These are phyloP conservation scores for Saccharomycopsis fermentans DNA, from an alignment of 805 yeast genomes.

Conservation along the genomic window DNA sequence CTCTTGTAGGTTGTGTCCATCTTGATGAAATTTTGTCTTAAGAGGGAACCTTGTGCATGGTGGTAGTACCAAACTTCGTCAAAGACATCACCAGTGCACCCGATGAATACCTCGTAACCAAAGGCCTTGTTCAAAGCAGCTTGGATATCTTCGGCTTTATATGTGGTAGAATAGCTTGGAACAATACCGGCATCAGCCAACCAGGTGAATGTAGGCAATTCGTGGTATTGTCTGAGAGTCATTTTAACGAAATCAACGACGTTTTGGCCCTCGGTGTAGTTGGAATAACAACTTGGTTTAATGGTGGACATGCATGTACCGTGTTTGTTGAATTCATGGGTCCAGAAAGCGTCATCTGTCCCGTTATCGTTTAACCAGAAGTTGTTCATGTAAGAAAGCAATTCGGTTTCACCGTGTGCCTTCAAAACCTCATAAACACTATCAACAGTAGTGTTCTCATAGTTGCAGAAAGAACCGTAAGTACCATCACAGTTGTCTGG, in stretches of 20 bases:
- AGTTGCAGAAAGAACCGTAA: conserved; percentile 70
- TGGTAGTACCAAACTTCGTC: conserved; percentile 67
- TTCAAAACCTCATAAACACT: conserved; percentile 24
- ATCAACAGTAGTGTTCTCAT: conserved; percentile 23
- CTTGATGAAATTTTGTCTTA: conserved; percentile 52
- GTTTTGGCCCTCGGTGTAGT: conserved; percentile 27
- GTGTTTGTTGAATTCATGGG: conserved; percentile 88
- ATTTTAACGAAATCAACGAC: conserved; percentile 65
- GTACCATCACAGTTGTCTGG: conserved; percentile 82
- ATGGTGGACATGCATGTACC: conserved; percentile 86
- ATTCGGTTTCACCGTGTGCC: conserved; percentile 9
- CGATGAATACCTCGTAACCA: conserved; percentile 48
- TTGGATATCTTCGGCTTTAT: conserved; percentile 45
- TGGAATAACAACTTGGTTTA: conserved; percentile 56
- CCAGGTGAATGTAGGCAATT: conserved; percentile 58
- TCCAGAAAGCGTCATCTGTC: conserved; percentile 65
- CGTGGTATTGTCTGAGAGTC: conserved; percentile 46
- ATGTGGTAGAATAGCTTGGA: conserved; percentile 51
- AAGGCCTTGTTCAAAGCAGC: conserved; percentile 41
- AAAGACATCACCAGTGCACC: conserved; percentile 44
- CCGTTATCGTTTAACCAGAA: conserved; percentile 72
- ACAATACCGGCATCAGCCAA: conserved; percentile 57
- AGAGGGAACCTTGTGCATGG: conserved; percentile 61
- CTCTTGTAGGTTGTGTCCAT: conserved; percentile 48
- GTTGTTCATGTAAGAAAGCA: conserved; percentile 41